Conservation (phyloP, 176 grass and related monocot species). For the Aegilops speltoides region DNA sequence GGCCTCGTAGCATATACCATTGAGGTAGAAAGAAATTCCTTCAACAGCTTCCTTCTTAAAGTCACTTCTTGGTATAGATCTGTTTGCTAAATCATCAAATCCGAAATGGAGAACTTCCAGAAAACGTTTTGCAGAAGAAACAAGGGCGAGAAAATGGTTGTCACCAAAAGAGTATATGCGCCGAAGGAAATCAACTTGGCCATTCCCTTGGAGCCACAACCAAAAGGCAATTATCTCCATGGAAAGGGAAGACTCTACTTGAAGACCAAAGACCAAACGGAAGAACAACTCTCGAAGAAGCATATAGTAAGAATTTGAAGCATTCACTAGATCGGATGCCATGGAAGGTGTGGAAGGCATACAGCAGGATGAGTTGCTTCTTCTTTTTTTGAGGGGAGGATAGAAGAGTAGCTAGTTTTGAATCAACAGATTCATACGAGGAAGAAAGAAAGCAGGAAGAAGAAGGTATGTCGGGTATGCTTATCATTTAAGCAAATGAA, state of each 20-base stretch:
- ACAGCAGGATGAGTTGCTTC: not conserved
- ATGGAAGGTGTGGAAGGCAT: not conserved
- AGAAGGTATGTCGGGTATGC: not conserved
- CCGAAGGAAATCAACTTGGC: not conserved
- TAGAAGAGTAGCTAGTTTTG: not conserved
- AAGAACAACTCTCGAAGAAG: slow-evolving; percentile 37
- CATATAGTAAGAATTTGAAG: not conserved
- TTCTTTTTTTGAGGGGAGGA: not conserved
- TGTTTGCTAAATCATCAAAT: not conserved
- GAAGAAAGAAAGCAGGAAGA: not conserved
- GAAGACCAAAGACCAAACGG: slow-evolving; percentile 43
- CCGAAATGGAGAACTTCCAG: not conserved
- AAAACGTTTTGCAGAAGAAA: not conserved
- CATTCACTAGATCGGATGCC: not conserved
- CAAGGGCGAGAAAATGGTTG: not conserved
- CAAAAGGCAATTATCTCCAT: slow-evolving; percentile 67
- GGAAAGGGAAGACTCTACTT: slow-evolving; percentile 36
- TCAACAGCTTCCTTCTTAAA: slow-evolving; percentile 10
- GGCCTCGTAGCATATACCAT: slow-evolving; percentile 11
- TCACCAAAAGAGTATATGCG: not conserved
- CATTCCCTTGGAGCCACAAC: slow-evolving; percentile 51
- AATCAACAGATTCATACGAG: not conserved
- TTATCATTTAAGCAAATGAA: not conserved
- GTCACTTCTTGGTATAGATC: not conserved
- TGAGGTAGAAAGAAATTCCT: slow-evolving; percentile 23